Base-by-base conservation (phyloP, 2,329 filamentous ascomycete genomes). In the Colletotrichum sp. region DNA sequence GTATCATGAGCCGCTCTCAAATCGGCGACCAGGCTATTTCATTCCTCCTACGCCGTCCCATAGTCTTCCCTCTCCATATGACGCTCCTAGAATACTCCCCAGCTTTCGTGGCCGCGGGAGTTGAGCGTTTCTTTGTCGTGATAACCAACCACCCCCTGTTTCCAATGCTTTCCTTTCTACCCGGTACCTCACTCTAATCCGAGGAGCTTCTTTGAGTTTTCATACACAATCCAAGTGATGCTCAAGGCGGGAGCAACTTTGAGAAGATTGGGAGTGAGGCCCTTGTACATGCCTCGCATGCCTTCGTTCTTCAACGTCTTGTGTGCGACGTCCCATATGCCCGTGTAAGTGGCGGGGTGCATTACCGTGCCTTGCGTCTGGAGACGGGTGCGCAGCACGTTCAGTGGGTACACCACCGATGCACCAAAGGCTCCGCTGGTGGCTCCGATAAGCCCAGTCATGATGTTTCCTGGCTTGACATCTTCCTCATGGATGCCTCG, bases 181-280 rank as follows among this genome's bases (percentile, higher is more conserved):
- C 36, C 8, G 36, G 14, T 7, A 38, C 64, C 24, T 80, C 81
- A 88, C 78, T 89, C 87, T 79, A 92, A 81, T 16, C 87, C 84
- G 78, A 98, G 87, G 38, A 94, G 83, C 79, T 89, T 91, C 88
- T 98, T 98, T 71, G 94, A 92, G 82, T 97, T 97, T 86, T 98
- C 96, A 82, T 98, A 98, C 76, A 97, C 94, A 81, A 98, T 92
- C 89, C 97, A 98, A 70, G 95, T 96, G 83, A 99, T 98, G 80
- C 96, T 98, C 69, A 99, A 93, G 34, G 97, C 96, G 3, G 97
- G 97, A 12, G 97, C 96, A 43, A 99, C 97, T 87, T 99, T 99
- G 79, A 99, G 89, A 52, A 99, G 88, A 82, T 98, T 99, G 7
- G 97, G 97, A 56, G 96, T 98, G 78, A 98, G 88, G 2, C 97